Percentiles rank a stretch among this genome's conserved stretches.
Evolutionary conservation across 108 stramenopile genomes (phyloP).

Genomic region (Pseudonitzschia multiseries): DNA sequence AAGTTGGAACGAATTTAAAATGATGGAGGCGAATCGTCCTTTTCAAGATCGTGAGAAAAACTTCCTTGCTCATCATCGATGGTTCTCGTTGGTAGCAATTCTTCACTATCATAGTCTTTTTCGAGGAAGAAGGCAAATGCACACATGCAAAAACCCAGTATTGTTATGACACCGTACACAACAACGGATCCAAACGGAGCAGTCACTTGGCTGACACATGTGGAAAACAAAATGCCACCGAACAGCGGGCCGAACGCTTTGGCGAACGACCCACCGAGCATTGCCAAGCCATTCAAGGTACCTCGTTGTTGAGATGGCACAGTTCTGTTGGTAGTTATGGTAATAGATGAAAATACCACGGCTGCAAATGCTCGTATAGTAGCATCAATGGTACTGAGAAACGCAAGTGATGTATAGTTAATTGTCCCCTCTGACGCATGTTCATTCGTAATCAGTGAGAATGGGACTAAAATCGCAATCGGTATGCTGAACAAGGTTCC

Average conservation of each 20-base stretch:
- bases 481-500: constrained; percentile 32
- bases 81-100: no score
- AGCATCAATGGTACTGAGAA: constrained; percentile 31
- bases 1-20: no score
- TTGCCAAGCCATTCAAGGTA: constrained; percentile 66
- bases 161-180: constrained; percentile 4
- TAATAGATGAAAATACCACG: constrained; percentile 54
- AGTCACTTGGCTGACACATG: constrained; percentile 6
- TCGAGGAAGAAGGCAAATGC: no score
- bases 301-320: constrained; percentile 57
- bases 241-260: constrained; percentile 55
- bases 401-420: background rate
- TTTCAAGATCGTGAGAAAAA: no score
- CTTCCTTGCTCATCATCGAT: no score
- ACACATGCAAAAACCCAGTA: constrained; percentile 1
- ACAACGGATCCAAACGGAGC: constrained; percentile 25
- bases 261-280: constrained; percentile 56
- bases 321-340: constrained; percentile 59
- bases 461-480: constrained; percentile 16
- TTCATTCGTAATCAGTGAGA: constrained; percentile 34
- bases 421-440: constrained; percentile 19
- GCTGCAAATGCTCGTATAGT: constrained; percentile 22
- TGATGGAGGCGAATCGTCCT: no score
- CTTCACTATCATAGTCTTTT: no score
- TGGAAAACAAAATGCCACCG: constrained; percentile 42